phyloP scores from a whole-genome alignment of 257 asterid genomes.

The Handroanthus guayacan region DNA sequence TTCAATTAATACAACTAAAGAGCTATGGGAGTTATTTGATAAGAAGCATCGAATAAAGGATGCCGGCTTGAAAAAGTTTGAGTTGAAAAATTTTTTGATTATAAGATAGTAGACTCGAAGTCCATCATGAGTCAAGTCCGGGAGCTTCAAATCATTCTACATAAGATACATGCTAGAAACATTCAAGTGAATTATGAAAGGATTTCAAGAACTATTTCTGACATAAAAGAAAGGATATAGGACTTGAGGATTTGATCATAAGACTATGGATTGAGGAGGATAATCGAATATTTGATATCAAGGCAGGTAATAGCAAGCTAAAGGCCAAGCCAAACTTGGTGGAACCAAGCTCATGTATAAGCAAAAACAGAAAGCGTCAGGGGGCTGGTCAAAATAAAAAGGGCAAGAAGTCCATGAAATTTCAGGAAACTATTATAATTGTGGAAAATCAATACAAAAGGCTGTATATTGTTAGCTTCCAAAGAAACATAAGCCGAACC shows the following conservation, averaged over 20 bases:
- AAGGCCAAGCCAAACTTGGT: neutral
- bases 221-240: neutral
- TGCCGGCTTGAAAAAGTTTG: too few relatives aligned
- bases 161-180: too few relatives aligned
- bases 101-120: too few relatives aligned
- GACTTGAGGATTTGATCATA: neutral
- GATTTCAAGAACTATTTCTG: neutral
- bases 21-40: neutral
- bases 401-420: neutral
- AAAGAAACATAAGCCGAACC: neutral
- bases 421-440: neutral
- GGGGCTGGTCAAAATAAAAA: neutral
- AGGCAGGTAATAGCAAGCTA: neutral
- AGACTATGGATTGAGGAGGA: neutral
- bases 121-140: too few relatives aligned
- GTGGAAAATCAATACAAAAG: neutral
- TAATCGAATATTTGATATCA: neutral
- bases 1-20: neutral
- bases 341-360: neutral
- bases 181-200: neutral
- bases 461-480: neutral
- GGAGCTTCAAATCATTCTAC: too few relatives aligned
- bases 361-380: neutral
- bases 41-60: neutral
- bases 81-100: too few relatives aligned